Evolutionary conservation across 305 asterid genomes (phyloP).

Genomic region (Fraxinus nigra): DNA sequence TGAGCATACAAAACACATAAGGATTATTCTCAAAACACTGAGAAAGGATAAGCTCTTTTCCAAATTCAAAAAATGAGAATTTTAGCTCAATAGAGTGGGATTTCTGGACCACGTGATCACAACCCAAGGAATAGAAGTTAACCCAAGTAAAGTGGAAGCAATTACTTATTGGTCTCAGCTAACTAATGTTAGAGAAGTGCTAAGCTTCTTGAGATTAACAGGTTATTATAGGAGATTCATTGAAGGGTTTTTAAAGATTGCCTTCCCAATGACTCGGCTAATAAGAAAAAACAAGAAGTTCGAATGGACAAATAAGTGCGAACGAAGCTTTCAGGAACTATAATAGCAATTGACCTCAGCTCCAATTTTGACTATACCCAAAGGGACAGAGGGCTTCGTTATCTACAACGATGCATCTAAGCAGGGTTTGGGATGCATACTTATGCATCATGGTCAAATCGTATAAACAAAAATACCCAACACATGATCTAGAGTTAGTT

Average conservation of each 20-base stretch:
- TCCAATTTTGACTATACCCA: neutral
- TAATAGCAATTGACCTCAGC: neutral
- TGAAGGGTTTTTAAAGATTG: neutral
- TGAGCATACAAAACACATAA: neutral
- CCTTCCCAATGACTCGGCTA: neutral
- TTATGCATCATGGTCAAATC: neutral
- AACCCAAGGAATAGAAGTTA: neutral
- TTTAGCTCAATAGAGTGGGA: neutral
- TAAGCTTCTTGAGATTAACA: neutral
- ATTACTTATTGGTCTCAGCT: neutral
- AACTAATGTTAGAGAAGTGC: neutral
- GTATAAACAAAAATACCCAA: neutral
- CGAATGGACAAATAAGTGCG: neutral
- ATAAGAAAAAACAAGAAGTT: neutral
- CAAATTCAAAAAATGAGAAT: neutral
- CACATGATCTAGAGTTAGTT: neutral
- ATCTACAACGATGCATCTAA: neutral
- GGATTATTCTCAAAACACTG: neutral
- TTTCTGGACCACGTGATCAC: neutral
- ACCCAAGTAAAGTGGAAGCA: neutral
- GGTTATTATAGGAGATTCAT: neutral
- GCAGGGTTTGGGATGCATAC: neutral
- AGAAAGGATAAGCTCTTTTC: neutral
- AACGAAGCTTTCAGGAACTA: neutral
- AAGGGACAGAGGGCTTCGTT: neutral